Conservation (phyloP, 768 basidiomycete species). For the Mycena polygramma region DNA sequence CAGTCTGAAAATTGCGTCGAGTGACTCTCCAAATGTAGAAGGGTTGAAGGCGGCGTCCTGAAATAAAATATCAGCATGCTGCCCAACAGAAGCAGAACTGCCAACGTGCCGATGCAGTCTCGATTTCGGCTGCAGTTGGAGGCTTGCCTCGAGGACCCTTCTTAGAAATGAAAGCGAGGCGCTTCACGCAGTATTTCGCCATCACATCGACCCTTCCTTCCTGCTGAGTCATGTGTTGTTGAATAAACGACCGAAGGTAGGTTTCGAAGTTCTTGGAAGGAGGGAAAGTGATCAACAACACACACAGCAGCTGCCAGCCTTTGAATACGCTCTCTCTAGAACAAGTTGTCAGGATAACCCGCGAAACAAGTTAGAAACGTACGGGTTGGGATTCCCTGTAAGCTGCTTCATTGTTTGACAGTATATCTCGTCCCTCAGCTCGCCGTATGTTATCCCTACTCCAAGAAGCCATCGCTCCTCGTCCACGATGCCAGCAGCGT, state of each 20-base stretch:
- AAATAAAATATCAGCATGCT: constrained; percentile 26
- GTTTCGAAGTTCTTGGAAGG: constrained; percentile 94
- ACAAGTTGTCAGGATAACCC: constrained; percentile 10
- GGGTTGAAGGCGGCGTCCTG: constrained; percentile 96
- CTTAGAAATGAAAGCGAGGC: constrained; percentile 78
- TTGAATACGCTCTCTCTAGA: constrained; percentile 86
- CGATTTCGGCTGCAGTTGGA: constrained; percentile 87
- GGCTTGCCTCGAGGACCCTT: constrained; percentile 91
- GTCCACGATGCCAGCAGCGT: constrained; percentile 67
- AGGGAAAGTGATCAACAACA: constrained; percentile 91
- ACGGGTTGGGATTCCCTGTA: constrained; percentile 84
- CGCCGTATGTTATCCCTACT: constrained; percentile 83
- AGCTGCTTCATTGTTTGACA: constrained; percentile 95
- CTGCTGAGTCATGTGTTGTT: constrained; percentile 72
- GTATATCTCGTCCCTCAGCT: constrained; percentile 93
- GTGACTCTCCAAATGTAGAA: constrained; percentile 92
- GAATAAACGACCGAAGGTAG: constrained; percentile 85
- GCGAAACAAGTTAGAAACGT: constrained; percentile 46
- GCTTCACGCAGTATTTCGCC: constrained; percentile 91
- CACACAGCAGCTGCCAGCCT: constrained; percentile 94
- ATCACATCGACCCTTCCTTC: constrained; percentile 90
- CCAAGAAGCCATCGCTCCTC: constrained; percentile 90
- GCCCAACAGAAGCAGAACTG: not conserved
- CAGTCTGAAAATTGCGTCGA: constrained; percentile 85
- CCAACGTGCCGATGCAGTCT: constrained; percentile 82